Evolutionary conservation across 345 rosid genomes (phyloP).

Genomic region (Eucalyptus sp.): DNA sequence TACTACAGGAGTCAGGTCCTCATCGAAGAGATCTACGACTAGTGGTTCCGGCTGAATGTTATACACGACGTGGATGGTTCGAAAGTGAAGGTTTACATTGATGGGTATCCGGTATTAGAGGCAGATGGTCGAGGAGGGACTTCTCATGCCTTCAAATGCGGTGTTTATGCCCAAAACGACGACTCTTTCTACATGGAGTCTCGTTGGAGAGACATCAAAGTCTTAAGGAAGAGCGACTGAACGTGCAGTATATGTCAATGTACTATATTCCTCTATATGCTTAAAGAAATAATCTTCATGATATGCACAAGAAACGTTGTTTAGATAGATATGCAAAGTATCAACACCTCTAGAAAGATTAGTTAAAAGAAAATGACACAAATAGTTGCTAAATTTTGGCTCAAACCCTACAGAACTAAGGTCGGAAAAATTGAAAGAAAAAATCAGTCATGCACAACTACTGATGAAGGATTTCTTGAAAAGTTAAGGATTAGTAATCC

Average conservation of each 20-base stretch:
- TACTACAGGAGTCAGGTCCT: slow-evolving; percentile 5
- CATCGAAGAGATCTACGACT: slow-evolving; percentile 1
- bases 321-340: not conserved
- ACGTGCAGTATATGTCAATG: not conserved
- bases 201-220: slow-evolving; percentile 17
- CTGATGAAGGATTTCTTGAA: not conserved
- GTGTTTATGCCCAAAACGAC: slow-evolving; percentile 10
- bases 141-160: slow-evolving; percentile 16
- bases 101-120: slow-evolving; percentile 3
- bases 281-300: not conserved
- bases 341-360: not conserved
- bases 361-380: too few species aligned
- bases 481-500: not conserved
- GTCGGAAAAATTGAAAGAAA: not conserved
- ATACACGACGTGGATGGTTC: slow-evolving; percentile 17
- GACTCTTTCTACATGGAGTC: slow-evolving; percentile 21
- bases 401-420: not conserved
- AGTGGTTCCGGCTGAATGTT: slow-evolving; percentile 24
- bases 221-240: not conserved
- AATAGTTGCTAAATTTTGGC: too few species aligned
- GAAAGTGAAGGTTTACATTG: slow-evolving; percentile 6
- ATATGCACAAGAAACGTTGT: not conserved
- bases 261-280: not conserved
- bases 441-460: not conserved
- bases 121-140: slow-evolving; percentile 14